Conservation (phyloP, 305 asterid genomes). For the Solanum hybrid region DNA sequence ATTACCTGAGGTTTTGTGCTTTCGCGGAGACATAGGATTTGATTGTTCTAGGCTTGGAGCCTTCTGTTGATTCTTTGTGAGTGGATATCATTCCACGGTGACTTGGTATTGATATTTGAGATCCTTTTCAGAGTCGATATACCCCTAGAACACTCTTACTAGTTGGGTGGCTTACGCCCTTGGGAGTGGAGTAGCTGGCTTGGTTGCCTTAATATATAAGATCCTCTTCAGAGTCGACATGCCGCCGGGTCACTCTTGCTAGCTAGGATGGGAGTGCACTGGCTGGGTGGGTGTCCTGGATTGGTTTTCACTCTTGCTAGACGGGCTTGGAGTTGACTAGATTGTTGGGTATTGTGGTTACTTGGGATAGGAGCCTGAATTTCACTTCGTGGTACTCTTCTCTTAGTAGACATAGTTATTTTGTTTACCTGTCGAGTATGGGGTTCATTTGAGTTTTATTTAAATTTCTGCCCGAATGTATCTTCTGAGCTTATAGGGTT, state of each 20-base stretch:
- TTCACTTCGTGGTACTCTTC: background rate
- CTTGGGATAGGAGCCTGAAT: background rate
- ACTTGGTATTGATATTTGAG: background rate
- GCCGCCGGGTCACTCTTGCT: background rate
- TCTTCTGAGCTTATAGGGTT: background rate
- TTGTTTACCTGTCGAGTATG: background rate
- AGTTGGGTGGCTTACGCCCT: background rate
- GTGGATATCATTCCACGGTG: background rate
- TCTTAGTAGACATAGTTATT: background rate
- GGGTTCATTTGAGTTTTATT: background rate
- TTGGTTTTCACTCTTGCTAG: background rate
- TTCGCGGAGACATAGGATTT: background rate
- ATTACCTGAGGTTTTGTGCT: background rate
- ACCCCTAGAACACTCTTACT: background rate
- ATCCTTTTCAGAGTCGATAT: background rate
- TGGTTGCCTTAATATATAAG: background rate
- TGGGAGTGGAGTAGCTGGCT: background rate
- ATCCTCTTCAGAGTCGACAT: background rate
- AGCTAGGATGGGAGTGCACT: background rate
- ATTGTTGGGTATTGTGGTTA: background rate
- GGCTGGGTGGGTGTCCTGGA: background rate
- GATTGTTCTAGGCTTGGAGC: background rate
- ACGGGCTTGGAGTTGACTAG: background rate
- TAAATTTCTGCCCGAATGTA: background rate
- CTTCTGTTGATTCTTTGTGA: background rate